Conservation (phyloP, 225 moss, liverwort and hornwort species). For the Climacium dendroides region DNA sequence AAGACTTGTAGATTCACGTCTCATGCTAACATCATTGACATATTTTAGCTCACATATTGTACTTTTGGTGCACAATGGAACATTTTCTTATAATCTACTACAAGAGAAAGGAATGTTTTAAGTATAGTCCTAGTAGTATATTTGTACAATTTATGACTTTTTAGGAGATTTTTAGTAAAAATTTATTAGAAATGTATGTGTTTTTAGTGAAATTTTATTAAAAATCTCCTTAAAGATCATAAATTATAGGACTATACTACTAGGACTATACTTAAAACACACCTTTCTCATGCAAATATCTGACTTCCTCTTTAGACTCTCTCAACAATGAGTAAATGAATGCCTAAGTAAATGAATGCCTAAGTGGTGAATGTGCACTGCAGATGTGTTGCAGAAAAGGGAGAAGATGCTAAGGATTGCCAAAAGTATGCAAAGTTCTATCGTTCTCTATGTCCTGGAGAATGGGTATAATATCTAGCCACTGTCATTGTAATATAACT, state of each 20-base stretch:
- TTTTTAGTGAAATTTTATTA: no score
- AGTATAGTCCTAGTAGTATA: no score
- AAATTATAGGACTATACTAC: no score
- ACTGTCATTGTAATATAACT: accelerated
- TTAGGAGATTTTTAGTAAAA: no score
- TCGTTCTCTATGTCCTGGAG: conserved; percentile 27
- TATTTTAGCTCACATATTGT: not conserved
- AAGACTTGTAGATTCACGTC: no score
- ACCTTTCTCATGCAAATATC: no score
- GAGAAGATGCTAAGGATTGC: conserved; percentile 54
- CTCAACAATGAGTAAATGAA: not conserved
- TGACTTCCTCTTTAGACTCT: not conserved
- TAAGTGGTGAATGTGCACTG: not conserved
- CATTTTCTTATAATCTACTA: no score
- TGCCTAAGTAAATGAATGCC: not conserved
- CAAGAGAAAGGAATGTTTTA: no score
- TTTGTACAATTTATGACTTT: no score
- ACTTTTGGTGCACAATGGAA: not conserved
- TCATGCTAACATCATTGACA: not conserved
- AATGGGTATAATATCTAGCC: conserved; percentile 8
- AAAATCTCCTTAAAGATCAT: no score
- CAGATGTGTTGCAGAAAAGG: conserved; percentile 64
- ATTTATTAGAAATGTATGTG: no score
- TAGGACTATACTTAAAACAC: no score
- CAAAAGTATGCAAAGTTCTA: conserved; percentile 30